These are phyloP conservation scores for Cercospora beticola DNA, from an alignment of 2,329 filamentous ascomycete species.

Conservation along the genomic window DNA sequence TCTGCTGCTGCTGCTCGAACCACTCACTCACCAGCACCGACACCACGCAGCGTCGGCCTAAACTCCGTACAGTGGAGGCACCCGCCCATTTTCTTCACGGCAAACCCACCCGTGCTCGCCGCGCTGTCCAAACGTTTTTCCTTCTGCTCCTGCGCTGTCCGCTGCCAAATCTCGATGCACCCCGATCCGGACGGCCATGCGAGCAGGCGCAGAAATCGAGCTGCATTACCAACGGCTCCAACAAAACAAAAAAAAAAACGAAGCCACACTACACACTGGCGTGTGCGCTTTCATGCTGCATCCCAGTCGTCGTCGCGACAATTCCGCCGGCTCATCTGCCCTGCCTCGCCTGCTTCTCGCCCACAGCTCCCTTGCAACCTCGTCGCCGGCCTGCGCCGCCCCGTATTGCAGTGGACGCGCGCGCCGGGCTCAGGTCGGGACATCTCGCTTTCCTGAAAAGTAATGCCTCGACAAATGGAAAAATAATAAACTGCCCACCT, in stretches of 20 bases:
- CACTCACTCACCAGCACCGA: not conserved
- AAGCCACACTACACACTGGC: not conserved
- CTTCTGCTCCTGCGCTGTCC: not conserved
- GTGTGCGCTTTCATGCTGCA: not conserved
- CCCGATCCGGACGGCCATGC: not conserved
- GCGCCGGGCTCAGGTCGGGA: not conserved
- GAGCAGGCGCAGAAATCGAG: not conserved
- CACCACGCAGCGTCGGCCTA: not conserved
- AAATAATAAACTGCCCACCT: not conserved
- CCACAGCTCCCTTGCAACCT: not conserved
- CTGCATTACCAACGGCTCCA: not conserved
- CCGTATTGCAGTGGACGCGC: not conserved
- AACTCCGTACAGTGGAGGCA: not conserved
- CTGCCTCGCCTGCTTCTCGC: not conserved
- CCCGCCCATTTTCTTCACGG: not conserved
- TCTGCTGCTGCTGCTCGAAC: not conserved
- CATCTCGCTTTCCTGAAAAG: not conserved
- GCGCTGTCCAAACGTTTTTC: not conserved
- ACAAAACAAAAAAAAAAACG: not conserved
- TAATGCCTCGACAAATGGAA: not conserved
- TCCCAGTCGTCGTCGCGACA: conserved; percentile 1
- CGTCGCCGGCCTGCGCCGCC: not conserved
- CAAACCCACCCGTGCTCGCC: not conserved
- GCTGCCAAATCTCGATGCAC: not conserved
- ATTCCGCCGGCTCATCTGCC: conserved; percentile 3